Evolutionary conservation across 768 basidiomycete species (phyloP).

Genomic region (Lyophyllum shimeji): DNA sequence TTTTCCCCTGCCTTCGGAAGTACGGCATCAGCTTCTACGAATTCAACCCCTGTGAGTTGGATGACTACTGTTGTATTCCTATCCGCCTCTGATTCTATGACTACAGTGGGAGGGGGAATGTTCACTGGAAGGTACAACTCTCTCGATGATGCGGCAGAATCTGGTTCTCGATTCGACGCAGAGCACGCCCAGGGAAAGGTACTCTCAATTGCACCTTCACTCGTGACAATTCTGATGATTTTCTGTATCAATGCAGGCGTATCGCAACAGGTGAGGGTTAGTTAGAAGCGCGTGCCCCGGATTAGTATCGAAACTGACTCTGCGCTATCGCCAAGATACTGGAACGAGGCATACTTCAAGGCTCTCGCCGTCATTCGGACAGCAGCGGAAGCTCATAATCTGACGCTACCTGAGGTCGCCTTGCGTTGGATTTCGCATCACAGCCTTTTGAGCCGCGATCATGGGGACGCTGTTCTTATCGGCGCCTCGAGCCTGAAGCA

Average conservation of each 20-base stretch:
- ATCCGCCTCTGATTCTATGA: background rate
- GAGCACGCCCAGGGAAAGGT: conserved; percentile 46
- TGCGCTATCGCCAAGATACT: conserved; percentile 16
- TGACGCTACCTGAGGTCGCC: conserved; percentile 44
- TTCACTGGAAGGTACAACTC: conserved; percentile 54
- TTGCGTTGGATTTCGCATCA: conserved; percentile 49
- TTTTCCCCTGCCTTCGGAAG: conserved; percentile 58
- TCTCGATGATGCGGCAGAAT: conserved; percentile 38
- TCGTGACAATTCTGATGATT: background rate
- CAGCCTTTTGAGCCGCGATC: conserved; percentile 32
- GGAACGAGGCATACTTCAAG: conserved; percentile 25
- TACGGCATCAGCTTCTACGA: conserved; percentile 56
- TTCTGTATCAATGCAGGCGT: conserved; percentile 24
- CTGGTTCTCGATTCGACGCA: conserved; percentile 59
- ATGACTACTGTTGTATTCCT: background rate
- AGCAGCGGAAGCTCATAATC: conserved; percentile 25
- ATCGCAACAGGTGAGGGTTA: conserved; percentile 33
- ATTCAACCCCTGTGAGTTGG: conserved; percentile 49
- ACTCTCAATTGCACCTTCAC: background rate
- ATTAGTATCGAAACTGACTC: no score
- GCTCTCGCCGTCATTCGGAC: conserved; percentile 19
- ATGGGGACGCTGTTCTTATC: conserved; percentile 40
- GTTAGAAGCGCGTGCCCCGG: background rate
- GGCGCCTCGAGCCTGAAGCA: conserved; percentile 42
- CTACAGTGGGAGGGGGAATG: conserved; percentile 55